A percentile compares a stretch with the other conserved stretches of the same genome.
phyloP scores from a whole-genome alignment of 73 alveolate species.

The Tetrahymena borealis region DNA sequence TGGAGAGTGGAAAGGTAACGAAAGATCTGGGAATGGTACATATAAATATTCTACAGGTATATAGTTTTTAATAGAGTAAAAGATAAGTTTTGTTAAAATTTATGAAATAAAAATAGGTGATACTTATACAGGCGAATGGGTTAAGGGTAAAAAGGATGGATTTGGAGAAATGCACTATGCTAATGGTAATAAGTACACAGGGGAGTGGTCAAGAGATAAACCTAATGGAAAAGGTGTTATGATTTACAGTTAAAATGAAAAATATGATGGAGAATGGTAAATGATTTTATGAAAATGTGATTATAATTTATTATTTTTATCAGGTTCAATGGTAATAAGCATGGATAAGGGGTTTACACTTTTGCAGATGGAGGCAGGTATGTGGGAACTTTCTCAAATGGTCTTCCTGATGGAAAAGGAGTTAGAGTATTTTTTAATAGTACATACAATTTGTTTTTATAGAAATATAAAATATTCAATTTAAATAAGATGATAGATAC shows the following conservation, averaged over 20 bases:
- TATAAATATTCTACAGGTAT: not conserved
- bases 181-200: constrained; percentile 23
- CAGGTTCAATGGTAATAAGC: constrained; percentile 21
- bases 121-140: constrained; percentile 32
- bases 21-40: constrained; percentile 34
- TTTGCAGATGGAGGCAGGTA: constrained; percentile 32
- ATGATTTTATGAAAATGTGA: not conserved
- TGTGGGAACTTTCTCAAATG: constrained; percentile 35
- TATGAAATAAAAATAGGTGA: not conserved
- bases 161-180: constrained; percentile 19
- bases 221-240: constrained; percentile 30
- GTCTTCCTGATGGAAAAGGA: constrained; percentile 34
- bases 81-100: not conserved
- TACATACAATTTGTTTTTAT: constrained; percentile 15
- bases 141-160: constrained; percentile 28
- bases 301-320: not conserved
- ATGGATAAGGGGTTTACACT: constrained; percentile 39
- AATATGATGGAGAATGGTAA: constrained; percentile 41
- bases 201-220: constrained; percentile 18
- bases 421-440: constrained; percentile 15
- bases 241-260: constrained; percentile 14
- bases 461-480: constrained; percentile 24
- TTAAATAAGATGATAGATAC: constrained; percentile 47
- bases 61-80: not conserved
- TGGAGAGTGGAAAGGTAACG: constrained; percentile 38